phyloP scores from a whole-genome alignment of 2,329 filamentous ascomycete species.

The Cladosporium sp. region DNA sequence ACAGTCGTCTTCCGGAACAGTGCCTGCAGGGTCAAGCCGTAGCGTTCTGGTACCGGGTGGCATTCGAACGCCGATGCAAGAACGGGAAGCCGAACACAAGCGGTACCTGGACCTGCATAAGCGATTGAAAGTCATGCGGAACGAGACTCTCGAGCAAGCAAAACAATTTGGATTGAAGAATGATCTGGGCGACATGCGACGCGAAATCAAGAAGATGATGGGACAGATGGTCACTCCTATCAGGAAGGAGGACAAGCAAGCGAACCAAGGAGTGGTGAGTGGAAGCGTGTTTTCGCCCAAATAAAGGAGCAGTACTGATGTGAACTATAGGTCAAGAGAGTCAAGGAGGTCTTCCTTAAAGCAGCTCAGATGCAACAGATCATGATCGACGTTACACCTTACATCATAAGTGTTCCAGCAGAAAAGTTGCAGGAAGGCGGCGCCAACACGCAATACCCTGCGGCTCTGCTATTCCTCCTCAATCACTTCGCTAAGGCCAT shows the following conservation, averaged over 20 bases:
- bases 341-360: slow-evolving; percentile 50
- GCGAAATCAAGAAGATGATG: slow-evolving; percentile 60
- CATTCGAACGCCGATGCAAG: slow-evolving; percentile 10
- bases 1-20: neutral
- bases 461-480: slow-evolving; percentile 64
- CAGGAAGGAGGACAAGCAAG: slow-evolving; percentile 56
- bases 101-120: slow-evolving; percentile 59
- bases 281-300: neutral
- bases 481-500: slow-evolving; percentile 72
- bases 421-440: neutral
- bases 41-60: neutral
- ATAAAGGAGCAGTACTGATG: slow-evolving; percentile 6
- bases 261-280: slow-evolving; percentile 57
- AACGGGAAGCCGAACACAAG: slow-evolving; percentile 42
- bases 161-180: slow-evolving; percentile 56
- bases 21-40: neutral
- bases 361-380: slow-evolving; percentile 18
- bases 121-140: slow-evolving; percentile 58
- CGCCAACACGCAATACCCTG: slow-evolving; percentile 35
- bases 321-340: slow-evolving; percentile 42
- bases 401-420: slow-evolving; percentile 39
- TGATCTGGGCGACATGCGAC: slow-evolving; percentile 55
- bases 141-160: slow-evolving; percentile 51
- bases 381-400: slow-evolving; percentile 27
- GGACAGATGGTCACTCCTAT: slow-evolving; percentile 54